Evolutionary conservation across 1,139 yeast genomes (phyloP).

Genomic region (Candida tetrigidarum): DNA sequence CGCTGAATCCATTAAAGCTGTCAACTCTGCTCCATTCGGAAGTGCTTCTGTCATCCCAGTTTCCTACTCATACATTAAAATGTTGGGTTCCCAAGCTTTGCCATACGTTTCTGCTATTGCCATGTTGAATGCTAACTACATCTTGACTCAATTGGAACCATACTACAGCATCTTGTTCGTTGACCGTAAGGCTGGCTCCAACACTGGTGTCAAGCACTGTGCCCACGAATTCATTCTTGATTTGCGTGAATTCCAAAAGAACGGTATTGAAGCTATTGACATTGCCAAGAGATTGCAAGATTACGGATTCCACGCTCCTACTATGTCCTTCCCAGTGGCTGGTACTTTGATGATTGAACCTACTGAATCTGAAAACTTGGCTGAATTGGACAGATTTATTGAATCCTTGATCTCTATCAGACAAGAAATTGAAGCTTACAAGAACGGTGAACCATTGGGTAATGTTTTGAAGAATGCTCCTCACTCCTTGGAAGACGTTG

Average conservation of each 20-base stretch:
- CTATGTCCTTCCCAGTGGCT: constrained; percentile 98
- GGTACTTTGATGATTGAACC: constrained; percentile 99
- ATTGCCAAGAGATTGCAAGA: constrained; percentile 97
- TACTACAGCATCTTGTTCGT: constrained; percentile 80
- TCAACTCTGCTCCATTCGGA: constrained; percentile 94
- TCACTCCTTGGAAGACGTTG: constrained; percentile 81
- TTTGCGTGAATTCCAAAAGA: constrained; percentile 78
- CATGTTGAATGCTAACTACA: constrained; percentile 93
- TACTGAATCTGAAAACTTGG: constrained; percentile 90
- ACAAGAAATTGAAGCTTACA: constrained; percentile 77
- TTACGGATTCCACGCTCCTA: constrained; percentile 98
- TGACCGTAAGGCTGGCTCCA: constrained; percentile 39
- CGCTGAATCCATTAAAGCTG: constrained; percentile 68
- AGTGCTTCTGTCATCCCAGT: constrained; percentile 94
- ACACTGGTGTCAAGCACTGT: constrained; percentile 70
- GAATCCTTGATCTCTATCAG: constrained; percentile 86
- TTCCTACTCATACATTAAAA: constrained; percentile 91
- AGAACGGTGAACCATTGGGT: constrained; percentile 69
- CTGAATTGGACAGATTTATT: constrained; percentile 88
- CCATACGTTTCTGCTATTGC: constrained; percentile 89
- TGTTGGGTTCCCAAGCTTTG: constrained; percentile 86
- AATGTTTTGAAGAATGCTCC: constrained; percentile 88
- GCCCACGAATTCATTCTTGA: constrained; percentile 97
- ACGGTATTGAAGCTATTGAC: constrained; percentile 93
- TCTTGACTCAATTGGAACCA: constrained; percentile 76